phyloP scores from a whole-genome alignment of 495 filamentous ascomycete species.

The Trichoderma orchidacearum region DNA sequence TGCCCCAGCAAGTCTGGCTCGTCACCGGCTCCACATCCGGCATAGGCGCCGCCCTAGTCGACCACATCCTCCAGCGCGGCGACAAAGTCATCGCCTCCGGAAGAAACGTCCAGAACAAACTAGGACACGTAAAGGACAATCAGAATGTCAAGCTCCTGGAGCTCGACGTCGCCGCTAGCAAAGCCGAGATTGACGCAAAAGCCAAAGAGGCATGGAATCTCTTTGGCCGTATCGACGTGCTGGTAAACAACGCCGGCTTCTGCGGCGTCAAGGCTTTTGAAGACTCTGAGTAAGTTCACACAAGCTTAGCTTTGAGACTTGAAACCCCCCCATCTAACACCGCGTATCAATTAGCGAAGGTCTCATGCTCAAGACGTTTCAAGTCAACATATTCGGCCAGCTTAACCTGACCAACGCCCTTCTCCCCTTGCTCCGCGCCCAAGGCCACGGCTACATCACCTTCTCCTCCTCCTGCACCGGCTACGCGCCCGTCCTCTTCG shows the following conservation, averaged over 20 bases:
- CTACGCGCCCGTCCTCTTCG: constrained; percentile 22
- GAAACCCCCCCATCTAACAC: background rate
- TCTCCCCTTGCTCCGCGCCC: constrained; percentile 16
- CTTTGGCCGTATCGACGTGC: constrained; percentile 14
- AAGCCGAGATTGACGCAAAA: constrained; percentile 6
- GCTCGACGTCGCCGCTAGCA: constrained; percentile 24
- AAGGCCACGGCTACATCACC: constrained; percentile 4
- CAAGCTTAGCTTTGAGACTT: background rate
- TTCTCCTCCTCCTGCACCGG: constrained; percentile 19
- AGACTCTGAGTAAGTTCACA: constrained; percentile 11
- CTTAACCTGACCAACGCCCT: constrained; percentile 16
- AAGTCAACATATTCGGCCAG: constrained; percentile 21
- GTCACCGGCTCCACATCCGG: constrained; percentile 16
- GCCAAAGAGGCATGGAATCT: background rate
- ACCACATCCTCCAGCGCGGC: constrained; percentile 25
- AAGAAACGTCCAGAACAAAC: constrained; percentile 14
- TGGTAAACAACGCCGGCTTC: constrained; percentile 19
- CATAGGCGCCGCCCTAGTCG: constrained; percentile 18
- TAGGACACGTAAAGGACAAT: constrained; percentile 5
- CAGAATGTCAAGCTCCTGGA: constrained; percentile 16
- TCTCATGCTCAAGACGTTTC: constrained; percentile 25
- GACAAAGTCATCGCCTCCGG: constrained; percentile 32
- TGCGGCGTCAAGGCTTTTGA: constrained; percentile 7
- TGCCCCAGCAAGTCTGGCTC: constrained; percentile 11
- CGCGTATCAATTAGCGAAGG: constrained; percentile 9